Evolutionary conservation across 495 filamentous ascomycete genomes (phyloP).

Genomic region (Cladorrhinum samala): DNA sequence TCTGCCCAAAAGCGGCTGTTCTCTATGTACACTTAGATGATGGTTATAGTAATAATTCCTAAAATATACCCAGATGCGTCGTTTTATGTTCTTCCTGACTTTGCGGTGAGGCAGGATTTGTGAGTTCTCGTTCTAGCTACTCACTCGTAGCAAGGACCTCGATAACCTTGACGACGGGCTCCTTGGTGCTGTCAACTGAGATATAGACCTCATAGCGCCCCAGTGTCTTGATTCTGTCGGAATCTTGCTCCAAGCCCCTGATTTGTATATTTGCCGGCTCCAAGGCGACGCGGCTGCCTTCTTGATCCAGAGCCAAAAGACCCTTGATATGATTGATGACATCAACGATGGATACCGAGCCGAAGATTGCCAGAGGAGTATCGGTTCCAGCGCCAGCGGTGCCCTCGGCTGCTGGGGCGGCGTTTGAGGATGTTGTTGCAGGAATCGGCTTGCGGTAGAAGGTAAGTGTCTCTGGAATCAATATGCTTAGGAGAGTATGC

Average conservation of each 20-base stretch:
- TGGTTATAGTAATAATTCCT: not conserved
- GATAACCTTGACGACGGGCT: slow-evolving; percentile 28
- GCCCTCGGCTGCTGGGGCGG: slow-evolving; percentile 20
- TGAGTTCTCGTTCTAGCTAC: not conserved
- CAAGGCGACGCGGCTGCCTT: slow-evolving; percentile 28
- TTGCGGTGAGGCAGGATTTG: no score
- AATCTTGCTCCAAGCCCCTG: slow-evolving; percentile 24
- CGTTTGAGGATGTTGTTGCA: slow-evolving; percentile 14
- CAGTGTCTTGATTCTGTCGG: slow-evolving; percentile 34
- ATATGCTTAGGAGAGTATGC: slow-evolving; percentile 82
- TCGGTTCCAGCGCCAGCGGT: not conserved
- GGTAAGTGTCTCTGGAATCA: slow-evolving; percentile 80
- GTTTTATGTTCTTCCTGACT: no score
- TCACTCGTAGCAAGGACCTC: slow-evolving; percentile 24
- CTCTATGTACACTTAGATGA: not conserved
- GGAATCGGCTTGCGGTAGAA: slow-evolving; percentile 67
- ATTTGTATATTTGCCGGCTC: slow-evolving; percentile 28
- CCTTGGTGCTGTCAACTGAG: slow-evolving; percentile 7
- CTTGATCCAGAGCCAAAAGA: slow-evolving; percentile 20
- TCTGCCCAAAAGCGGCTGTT: not conserved
- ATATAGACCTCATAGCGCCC: slow-evolving; percentile 36
- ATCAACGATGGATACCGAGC: slow-evolving; percentile 36
- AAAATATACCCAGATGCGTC: not conserved
- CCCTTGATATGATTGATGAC: slow-evolving; percentile 27
- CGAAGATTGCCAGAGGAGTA: slow-evolving; percentile 28